Evolutionary conservation across 2,329 filamentous ascomycete species (phyloP).

Genomic region (Fusarium sulawesiense): DNA sequence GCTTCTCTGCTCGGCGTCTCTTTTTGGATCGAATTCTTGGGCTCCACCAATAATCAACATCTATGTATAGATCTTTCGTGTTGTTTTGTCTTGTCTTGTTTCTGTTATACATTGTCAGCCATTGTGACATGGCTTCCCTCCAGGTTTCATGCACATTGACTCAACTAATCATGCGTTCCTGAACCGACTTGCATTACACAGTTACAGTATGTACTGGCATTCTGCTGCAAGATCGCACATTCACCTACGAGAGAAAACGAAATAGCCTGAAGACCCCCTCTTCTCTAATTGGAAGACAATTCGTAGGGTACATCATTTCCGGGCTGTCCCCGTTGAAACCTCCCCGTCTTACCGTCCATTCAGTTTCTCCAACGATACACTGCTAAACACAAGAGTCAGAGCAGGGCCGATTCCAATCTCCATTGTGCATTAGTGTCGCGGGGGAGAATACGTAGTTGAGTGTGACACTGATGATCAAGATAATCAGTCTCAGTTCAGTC

Average conservation of each 20-base stretch:
- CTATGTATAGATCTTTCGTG: background rate
- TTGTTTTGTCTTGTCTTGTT: slow-evolving; percentile 4
- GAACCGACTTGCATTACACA: background rate
- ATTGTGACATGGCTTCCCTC: slow-evolving; percentile 3
- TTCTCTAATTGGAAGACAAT: slow-evolving; percentile 1
- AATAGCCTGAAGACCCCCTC: background rate
- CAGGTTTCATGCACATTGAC: slow-evolving; percentile 3
- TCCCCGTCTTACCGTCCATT: slow-evolving; percentile 33
- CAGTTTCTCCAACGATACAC: slow-evolving; percentile 12
- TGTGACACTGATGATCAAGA: slow-evolving; percentile 35
- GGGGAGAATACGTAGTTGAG: slow-evolving; percentile 15
- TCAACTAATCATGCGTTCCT: slow-evolving; percentile 1
- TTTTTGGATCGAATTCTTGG: slow-evolving; percentile 6
- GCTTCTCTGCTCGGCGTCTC: slow-evolving; percentile 21
- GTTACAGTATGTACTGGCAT: background rate
- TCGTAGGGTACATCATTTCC: slow-evolving; percentile 15
- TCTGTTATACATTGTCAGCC: slow-evolving; percentile 20
- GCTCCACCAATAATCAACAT: slow-evolving; percentile 17
- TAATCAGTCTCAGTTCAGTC: slow-evolving; percentile 15
- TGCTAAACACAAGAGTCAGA: slow-evolving; percentile 21
- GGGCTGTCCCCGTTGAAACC: slow-evolving; percentile 35
- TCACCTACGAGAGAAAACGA: background rate
- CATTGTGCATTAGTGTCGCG: slow-evolving; percentile 11
- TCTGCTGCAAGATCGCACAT: background rate
- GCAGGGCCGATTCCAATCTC: slow-evolving; percentile 34